These are phyloP conservation scores for Lactarius sp. DNA, from an alignment of 768 basidiomycete genomes.

Conservation along the genomic window DNA sequence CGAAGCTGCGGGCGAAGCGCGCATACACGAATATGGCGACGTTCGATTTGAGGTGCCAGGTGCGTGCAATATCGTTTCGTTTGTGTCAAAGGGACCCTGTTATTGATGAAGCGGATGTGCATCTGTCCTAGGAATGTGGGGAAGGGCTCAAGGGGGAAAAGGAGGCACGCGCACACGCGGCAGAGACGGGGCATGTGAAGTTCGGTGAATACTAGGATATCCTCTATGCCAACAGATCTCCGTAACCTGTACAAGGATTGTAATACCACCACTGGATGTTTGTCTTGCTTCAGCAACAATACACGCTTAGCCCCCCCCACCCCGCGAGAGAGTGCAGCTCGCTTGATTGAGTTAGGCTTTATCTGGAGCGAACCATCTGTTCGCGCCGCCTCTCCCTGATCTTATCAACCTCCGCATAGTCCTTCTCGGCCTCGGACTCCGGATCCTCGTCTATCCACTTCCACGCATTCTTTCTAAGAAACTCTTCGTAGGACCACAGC, in stretches of 20 bases:
- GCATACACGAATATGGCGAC: constrained; percentile 90
- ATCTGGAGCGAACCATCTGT: neutral
- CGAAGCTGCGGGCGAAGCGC: constrained; percentile 64
- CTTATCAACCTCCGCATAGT: constrained; percentile 52
- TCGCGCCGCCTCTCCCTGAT: constrained; percentile 30
- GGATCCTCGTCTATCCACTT: constrained; percentile 61
- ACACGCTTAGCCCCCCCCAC: neutral
- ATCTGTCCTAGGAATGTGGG: constrained; percentile 59
- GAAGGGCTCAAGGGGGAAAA: constrained; percentile 91
- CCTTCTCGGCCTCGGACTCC: constrained; percentile 33
- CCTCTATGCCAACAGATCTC: neutral
- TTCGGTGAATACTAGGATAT: constrained; percentile 71
- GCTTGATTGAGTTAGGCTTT: neutral
- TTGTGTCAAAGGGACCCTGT: constrained; percentile 1
- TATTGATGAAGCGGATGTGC: constrained; percentile 1
- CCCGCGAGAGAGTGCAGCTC: neutral
- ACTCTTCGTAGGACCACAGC: constrained; percentile 81
- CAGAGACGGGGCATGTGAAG: constrained; percentile 74
- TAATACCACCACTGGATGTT: neutral
- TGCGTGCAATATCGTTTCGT: constrained; percentile 32
- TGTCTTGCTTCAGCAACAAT: neutral
- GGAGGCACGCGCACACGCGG: constrained; percentile 84
- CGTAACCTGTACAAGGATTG: neutral
- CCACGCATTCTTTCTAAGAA: constrained; percentile 68
- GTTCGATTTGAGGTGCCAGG: constrained; percentile 87